Percentiles rank a stretch among this genome's conserved stretches.
These are phyloP conservation scores for Obelidium mucronatum DNA, from an alignment of 192 early-diverging fungal species.

Conservation along the genomic window DNA sequence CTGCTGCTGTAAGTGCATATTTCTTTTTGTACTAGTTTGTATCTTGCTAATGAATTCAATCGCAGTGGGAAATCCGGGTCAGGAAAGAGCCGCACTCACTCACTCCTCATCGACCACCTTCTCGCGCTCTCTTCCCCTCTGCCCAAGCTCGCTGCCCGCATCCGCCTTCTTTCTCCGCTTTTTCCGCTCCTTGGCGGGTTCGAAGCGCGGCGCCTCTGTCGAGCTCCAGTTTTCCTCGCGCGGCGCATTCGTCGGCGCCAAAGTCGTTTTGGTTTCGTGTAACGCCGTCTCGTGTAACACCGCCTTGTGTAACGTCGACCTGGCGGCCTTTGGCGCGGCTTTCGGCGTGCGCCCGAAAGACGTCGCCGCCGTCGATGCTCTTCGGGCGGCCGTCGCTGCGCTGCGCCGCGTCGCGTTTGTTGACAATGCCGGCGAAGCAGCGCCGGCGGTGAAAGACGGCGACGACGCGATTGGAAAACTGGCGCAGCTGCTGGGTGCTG, in stretches of 20 bases:
- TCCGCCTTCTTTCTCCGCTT: background rate
- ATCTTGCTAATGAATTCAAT: background rate
- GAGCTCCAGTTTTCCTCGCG: constrained; percentile 5
- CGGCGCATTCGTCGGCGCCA: background rate
- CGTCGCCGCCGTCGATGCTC: background rate
- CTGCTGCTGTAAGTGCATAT: background rate
- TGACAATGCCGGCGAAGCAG: background rate
- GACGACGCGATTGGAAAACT: background rate
- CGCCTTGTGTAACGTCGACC: background rate
- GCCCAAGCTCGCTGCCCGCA: background rate
- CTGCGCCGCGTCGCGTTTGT: background rate
- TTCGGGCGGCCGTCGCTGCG: background rate
- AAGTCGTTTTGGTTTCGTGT: background rate
- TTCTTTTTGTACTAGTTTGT: background rate
- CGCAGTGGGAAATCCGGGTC: background rate
- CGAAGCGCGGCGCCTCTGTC: background rate
- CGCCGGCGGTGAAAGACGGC: background rate
- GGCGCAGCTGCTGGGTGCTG: background rate
- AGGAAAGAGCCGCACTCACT: background rate
- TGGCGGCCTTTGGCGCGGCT: background rate
- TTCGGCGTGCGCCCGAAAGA: background rate
- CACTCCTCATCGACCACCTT: background rate
- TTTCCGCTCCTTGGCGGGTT: background rate
- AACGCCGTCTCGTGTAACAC: background rate
- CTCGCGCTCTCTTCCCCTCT: background rate